These are phyloP conservation scores for Ceratocystis colombiana DNA, from an alignment of 2,329 filamentous ascomycete species.

Conservation along the genomic window DNA sequence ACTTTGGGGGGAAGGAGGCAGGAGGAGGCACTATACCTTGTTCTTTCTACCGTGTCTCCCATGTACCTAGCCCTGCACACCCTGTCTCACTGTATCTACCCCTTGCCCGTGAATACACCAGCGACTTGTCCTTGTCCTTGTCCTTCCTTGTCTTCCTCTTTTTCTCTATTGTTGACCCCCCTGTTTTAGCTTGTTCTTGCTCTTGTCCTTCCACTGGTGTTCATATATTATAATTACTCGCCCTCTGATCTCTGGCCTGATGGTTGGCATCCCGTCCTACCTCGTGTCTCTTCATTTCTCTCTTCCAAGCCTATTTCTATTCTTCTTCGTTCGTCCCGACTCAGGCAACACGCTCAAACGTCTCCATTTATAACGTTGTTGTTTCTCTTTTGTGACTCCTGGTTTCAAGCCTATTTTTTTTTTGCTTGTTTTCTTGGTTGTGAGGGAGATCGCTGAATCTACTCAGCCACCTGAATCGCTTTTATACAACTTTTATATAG, in stretches of 20 bases:
- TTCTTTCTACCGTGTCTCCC: not conserved
- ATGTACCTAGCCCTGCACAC: not conserved
- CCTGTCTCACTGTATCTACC: not conserved
- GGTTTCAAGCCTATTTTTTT: slow-evolving; percentile 17
- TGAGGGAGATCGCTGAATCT: not conserved
- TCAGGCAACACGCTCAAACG: not conserved
- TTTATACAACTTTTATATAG: slow-evolving; percentile 4
- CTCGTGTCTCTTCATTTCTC: not conserved
- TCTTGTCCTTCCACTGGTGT: not conserved
- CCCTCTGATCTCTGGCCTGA: not conserved
- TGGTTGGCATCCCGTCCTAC: not conserved
- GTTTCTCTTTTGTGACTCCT: slow-evolving; percentile 21
- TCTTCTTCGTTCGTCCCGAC: slow-evolving; percentile 4
- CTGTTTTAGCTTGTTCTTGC: not conserved
- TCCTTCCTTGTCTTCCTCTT: not conserved
- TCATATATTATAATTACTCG: not conserved
- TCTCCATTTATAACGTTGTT: slow-evolving; percentile 14
- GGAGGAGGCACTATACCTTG: not conserved
- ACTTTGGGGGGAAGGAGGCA: not conserved
- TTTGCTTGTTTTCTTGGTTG: slow-evolving; percentile 16
- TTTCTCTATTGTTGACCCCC: not conserved
- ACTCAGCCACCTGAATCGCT: not conserved
- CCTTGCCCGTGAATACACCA: not conserved
- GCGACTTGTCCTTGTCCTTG: not conserved
- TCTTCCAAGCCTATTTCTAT: not conserved